Evolutionary conservation across 2,329 filamentous ascomycete genomes (phyloP), one percentile per base, ranked within the genome.

Genomic region (Nectriaceae sp.): DNA sequence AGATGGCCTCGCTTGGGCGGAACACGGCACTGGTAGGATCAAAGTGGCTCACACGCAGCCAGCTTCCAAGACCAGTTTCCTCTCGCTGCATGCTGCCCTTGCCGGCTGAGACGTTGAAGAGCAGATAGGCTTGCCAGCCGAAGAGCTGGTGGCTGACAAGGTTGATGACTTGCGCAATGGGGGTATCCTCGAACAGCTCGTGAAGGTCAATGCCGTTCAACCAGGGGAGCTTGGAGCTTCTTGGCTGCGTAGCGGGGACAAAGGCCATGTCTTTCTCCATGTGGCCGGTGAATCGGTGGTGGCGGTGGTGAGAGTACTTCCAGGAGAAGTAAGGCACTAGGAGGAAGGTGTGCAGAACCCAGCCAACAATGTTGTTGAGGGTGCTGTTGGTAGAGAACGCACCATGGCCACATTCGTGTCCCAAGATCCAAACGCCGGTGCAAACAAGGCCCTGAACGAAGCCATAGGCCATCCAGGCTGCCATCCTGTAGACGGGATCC

Each of bases 271-370:
- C 84, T 71, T 83, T 84, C 49, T 83, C 77, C 72, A 87, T 83
- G 70, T 88, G 79, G 55, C 83, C 83, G 38, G 82, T 83, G 68
- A 81, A 85, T 56, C 79, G 80, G 71, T 90, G 87, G 69, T 89
- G 87, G 42, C 85, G 79, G 50, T 79, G 77, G 67, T 90, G 87
- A 24, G 80, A 84, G 65, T 83, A 83, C 70, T 87, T 84, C 86
- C 86, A 89, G 41, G 80, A 83, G 72, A 88, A 88, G 71, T 85
- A 90, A 3, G 87, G 87, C 3, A 87, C 84, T 53, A 86, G 67
- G 33, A 89, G 75, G 50, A 78, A 73, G 5, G 82, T 86, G 75
- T 89, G 86, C n/a, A 83, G 68, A 41, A 78, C 64, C 74, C 84
- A 86, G 50, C 86, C 86, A 47, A 84, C 72, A 15, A 76, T 65